A percentile compares a stretch with the other conserved stretches of the same genome.
These are phyloP conservation scores for Xylaria sp. DNA, from an alignment of 2,329 filamentous ascomycete genomes.

Conservation along the genomic window DNA sequence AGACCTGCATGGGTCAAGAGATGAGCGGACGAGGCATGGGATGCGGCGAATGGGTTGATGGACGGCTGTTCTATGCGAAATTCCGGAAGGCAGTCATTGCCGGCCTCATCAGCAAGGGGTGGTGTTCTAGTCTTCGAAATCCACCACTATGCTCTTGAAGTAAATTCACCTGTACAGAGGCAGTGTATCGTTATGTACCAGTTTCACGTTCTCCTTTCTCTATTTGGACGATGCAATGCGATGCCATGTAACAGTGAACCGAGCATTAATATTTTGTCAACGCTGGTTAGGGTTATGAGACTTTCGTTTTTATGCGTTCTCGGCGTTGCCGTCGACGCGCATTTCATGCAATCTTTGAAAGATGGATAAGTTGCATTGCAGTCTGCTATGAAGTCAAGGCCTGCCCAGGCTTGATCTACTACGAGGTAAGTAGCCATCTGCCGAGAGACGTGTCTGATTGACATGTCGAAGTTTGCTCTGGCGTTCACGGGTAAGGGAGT, in stretches of 20 bases:
- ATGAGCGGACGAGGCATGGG: conserved; percentile 36
- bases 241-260: conserved; percentile 2
- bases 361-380: background rate
- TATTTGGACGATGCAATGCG: conserved; percentile 10
- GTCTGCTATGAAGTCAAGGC: background rate
- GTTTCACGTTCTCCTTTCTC: conserved; percentile 5
- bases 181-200: conserved; percentile 34
- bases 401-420: background rate
- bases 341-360: background rate
- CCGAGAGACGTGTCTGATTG: background rate
- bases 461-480: background rate
- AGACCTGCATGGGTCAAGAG: conserved; percentile 97
- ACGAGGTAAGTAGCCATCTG: too few relatives aligned
- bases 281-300: conserved; percentile 1
- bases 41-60: conserved; percentile 4
- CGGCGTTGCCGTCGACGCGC: conserved; percentile 13
- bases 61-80: conserved; percentile 5
- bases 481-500: background rate
- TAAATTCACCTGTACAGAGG: conserved; percentile 26
- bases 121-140: conserved; percentile 3
- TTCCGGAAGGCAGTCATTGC: conserved; percentile 11
- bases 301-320: conserved; percentile 5
- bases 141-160: conserved; percentile 12
- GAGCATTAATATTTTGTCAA: conserved; percentile 4
- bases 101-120: conserved; percentile 12